Conservation (phyloP, 2,329 filamentous ascomycete species). For the Claviceps sp. region DNA sequence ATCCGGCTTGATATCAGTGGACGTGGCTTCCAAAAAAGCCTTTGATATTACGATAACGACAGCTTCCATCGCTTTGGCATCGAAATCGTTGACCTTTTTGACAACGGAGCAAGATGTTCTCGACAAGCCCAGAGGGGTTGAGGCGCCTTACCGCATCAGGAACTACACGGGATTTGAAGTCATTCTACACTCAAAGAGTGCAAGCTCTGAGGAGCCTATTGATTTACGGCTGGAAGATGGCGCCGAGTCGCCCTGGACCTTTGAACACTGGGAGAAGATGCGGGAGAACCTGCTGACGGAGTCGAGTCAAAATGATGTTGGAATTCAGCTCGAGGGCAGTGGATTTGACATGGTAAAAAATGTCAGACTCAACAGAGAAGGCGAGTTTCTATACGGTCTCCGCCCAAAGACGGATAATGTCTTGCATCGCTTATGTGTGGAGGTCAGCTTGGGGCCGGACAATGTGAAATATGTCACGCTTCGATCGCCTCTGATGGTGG, state of each 20-base stretch:
- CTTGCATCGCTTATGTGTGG: slow-evolving; percentile 80
- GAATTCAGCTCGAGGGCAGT: slow-evolving; percentile 77
- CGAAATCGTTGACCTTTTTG: slow-evolving; percentile 85
- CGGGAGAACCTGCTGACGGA: slow-evolving; percentile 85
- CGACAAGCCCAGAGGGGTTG: slow-evolving; percentile 79
- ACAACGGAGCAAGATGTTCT: slow-evolving; percentile 75
- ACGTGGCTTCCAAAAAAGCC: slow-evolving; percentile 76
- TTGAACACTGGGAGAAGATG: slow-evolving; percentile 93
- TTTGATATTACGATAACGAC: slow-evolving; percentile 90
- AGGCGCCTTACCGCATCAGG: slow-evolving; percentile 84
- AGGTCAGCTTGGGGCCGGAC: slow-evolving; percentile 79
- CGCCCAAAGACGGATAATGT: slow-evolving; percentile 77
- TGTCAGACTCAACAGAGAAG: slow-evolving; percentile 85
- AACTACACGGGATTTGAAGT: slow-evolving; percentile 95
- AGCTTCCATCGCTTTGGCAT: slow-evolving; percentile 82
- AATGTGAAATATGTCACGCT: slow-evolving; percentile 98
- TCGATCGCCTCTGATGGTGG: slow-evolving; percentile 77
- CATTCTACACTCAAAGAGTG: slow-evolving; percentile 64
- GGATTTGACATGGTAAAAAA: slow-evolving; percentile 85
- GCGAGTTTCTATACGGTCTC: slow-evolving; percentile 79
- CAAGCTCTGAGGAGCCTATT: slow-evolving; percentile 51
- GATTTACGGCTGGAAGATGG: slow-evolving; percentile 73
- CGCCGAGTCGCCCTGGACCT: slow-evolving; percentile 86
- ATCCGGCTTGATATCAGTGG: slow-evolving; percentile 66
- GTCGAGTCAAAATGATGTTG: slow-evolving; percentile 63